Conservation (phyloP, 129 eudicot genomes). For the Artemisia argyi region DNA sequence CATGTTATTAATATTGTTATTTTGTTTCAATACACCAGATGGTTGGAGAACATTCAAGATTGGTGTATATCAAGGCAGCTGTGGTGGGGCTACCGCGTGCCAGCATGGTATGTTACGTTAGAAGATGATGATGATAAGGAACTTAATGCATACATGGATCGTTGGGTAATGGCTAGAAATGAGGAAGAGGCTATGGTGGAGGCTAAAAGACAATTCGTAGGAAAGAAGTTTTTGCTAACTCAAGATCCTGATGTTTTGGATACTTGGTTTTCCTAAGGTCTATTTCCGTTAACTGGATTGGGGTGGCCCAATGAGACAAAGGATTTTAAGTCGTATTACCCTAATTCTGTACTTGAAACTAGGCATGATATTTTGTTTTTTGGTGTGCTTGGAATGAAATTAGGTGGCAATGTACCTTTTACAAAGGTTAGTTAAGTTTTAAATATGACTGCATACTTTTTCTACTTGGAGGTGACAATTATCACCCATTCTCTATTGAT, state of each 20-base stretch:
- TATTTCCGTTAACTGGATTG: constrained; percentile 71
- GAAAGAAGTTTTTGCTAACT: constrained; percentile 60
- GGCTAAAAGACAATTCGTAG: constrained; percentile 50
- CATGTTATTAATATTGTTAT: neutral
- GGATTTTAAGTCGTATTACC: constrained; percentile 70
- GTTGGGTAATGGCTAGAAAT: constrained; percentile 81
- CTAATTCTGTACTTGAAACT: constrained; percentile 81
- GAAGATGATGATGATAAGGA: constrained; percentile 71
- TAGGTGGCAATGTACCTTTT: constrained; percentile 85
- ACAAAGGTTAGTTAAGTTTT: constrained; percentile 43
- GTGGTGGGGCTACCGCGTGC: constrained; percentile 98
- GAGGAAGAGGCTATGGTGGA: constrained; percentile 68
- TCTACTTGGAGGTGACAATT: too few species aligned
- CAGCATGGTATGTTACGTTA: constrained; percentile 87
- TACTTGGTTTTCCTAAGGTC: constrained; percentile 87
- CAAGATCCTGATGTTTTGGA: constrained; percentile 91
- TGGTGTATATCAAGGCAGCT: constrained; percentile 97
- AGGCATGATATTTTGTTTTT: constrained; percentile 88
- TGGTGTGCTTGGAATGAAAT: constrained; percentile 83
- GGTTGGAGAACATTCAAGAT: constrained; percentile 95
- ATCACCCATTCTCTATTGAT: too few species aligned
- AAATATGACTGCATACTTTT: too few species aligned
- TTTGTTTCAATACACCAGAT: constrained; percentile 37
- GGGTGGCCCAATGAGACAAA: constrained; percentile 92
- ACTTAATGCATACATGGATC: constrained; percentile 62